Conservation (phyloP, 2,329 filamentous ascomycete genomes). For the Colletotrichum tabaci region DNA sequence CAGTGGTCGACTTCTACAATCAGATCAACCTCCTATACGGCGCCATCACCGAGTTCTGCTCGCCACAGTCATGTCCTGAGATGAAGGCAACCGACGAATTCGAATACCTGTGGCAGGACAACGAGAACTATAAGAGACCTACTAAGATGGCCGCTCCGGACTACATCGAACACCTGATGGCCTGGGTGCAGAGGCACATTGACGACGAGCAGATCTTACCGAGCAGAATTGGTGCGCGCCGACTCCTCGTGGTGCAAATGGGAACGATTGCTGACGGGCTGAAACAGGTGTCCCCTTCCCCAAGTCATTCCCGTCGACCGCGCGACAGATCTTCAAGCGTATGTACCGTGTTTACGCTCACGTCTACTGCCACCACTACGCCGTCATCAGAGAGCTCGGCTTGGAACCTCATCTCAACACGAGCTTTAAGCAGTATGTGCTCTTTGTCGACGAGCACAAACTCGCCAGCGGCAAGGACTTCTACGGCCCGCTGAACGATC, state of each 20-base stretch:
- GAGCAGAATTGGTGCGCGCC: constrained; percentile 82
- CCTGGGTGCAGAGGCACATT: constrained; percentile 94
- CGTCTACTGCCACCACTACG: constrained; percentile 99
- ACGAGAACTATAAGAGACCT: constrained; percentile 91
- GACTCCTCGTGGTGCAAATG: not conserved
- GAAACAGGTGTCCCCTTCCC: constrained; percentile 88
- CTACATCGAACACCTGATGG: constrained; percentile 98
- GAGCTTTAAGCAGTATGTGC: constrained; percentile 99
- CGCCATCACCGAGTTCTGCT: constrained; percentile 99
- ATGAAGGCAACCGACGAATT: constrained; percentile 99
- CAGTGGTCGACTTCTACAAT: constrained; percentile 99
- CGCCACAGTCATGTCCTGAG: constrained; percentile 94
- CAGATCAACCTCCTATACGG: constrained; percentile 99
- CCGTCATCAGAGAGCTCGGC: constrained; percentile 93
- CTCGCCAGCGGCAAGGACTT: constrained; percentile 95
- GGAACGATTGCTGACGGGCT: constrained; percentile 34
- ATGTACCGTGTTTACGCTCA: constrained; percentile 99
- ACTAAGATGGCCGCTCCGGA: constrained; percentile 98
- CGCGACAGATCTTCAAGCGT: constrained; percentile 98
- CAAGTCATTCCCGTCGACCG: constrained; percentile 88
- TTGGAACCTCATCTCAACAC: constrained; percentile 98
- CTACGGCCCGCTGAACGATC: constrained; percentile 94
- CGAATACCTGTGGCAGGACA: constrained; percentile 99
- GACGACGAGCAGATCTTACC: constrained; percentile 97
- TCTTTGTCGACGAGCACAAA: constrained; percentile 97